Evolutionary conservation across 208 protist genomes (phyloP).

Genomic region (Leishmania braziliensis): DNA sequence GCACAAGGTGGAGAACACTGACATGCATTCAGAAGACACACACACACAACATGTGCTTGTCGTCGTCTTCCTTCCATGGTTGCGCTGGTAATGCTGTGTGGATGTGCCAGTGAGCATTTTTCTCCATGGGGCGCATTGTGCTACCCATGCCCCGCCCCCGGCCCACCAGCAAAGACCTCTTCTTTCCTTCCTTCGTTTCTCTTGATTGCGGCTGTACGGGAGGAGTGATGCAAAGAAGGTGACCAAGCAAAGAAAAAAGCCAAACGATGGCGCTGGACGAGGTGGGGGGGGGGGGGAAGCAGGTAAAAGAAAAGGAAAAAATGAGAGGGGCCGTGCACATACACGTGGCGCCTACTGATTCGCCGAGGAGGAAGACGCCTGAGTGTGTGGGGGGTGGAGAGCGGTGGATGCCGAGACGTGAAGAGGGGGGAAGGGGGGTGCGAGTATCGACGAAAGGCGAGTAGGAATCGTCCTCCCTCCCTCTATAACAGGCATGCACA

Average conservation of each 20-base stretch:
- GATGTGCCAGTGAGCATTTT: background rate
- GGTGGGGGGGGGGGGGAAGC: background rate
- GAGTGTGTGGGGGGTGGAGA: background rate
- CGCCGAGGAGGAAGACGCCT: background rate
- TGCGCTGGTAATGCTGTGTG: background rate
- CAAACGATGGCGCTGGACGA: background rate
- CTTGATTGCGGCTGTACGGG: background rate
- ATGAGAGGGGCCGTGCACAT: background rate
- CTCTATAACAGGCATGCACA: background rate
- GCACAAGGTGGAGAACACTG: background rate
- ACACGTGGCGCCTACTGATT: background rate
- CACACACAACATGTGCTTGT: background rate
- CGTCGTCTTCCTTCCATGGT: background rate
- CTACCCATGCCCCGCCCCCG: background rate
- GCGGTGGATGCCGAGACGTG: background rate
- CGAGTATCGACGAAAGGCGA: background rate
- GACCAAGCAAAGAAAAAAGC: background rate
- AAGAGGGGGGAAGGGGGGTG: background rate
- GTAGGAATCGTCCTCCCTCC: background rate
- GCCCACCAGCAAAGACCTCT: background rate
- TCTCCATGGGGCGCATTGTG: background rate
- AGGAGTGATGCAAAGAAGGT: background rate
- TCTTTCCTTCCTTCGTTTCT: background rate
- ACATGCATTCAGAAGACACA: background rate
- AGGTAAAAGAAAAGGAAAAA: constrained; percentile 4